Conservation (phyloP, 768 basidiomycete genomes). For the Pholiota microspora region DNA sequence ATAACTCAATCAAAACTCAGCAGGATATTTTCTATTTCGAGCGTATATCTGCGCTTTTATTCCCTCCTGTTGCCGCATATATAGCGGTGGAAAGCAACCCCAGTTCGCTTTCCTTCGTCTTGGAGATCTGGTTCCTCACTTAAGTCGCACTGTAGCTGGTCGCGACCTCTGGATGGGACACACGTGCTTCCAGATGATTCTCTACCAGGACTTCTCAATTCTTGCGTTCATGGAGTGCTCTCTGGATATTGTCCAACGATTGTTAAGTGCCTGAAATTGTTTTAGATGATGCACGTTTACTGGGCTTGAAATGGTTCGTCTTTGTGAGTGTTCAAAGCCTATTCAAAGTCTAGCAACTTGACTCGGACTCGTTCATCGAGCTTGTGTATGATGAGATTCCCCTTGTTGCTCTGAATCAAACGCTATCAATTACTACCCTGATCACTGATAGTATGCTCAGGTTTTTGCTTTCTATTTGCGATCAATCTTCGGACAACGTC, state of each 20-base stretch:
- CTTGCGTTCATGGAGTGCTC: no score
- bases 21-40: not conserved
- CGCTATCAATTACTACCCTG: not conserved
- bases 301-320: not conserved
- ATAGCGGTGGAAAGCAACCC: no score
- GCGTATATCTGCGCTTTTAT: not conserved
- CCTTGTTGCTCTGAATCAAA: not conserved
- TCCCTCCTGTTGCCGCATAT: no score
- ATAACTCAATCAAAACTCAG: not conserved
- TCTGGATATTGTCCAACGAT: no score
- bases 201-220: no score
- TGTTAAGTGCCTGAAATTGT: no score
- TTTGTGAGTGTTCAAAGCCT: no score
- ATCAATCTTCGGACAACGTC: not conserved
- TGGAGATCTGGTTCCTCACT: no score
- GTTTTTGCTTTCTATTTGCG: not conserved
- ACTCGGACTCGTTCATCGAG: not conserved
- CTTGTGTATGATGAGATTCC: not conserved
- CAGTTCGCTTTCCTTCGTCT: no score
- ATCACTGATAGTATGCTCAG: not conserved
- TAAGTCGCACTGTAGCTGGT: not conserved
- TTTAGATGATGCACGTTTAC: not conserved
- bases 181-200: not conserved
- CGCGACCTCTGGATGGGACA: not conserved
- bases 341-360: no score